A percentile compares a stretch with the other conserved stretches of the same genome.
These are phyloP conservation scores for Cicer cuneatum DNA, from an alignment of 306 rosid genomes.

Conservation along the genomic window DNA sequence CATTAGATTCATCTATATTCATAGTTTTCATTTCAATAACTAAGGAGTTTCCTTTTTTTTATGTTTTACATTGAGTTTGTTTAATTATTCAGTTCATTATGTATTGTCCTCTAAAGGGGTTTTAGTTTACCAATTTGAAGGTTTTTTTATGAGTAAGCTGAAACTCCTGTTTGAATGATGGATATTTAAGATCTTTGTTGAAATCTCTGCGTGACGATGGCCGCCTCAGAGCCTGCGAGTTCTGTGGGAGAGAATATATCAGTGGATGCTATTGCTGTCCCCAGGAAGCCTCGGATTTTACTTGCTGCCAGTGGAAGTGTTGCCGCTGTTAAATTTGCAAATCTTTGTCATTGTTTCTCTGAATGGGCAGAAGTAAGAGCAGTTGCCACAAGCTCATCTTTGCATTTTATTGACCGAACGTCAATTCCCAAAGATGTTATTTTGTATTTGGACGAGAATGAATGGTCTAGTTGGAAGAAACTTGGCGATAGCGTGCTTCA, in stretches of 20 bases:
- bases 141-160: slow-evolving; percentile 39
- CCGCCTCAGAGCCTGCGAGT: slow-evolving; percentile 56
- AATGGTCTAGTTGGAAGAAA: slow-evolving; percentile 89
- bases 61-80: slow-evolving; percentile 7
- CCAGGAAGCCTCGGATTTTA: slow-evolving; percentile 88
- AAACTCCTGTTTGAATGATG: slow-evolving; percentile 38
- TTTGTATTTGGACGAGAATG: slow-evolving; percentile 77
- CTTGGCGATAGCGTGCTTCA: slow-evolving; percentile 89
- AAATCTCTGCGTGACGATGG: slow-evolving; percentile 62
- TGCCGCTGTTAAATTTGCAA: slow-evolving; percentile 87
- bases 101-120: slow-evolving; percentile 27
- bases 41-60: slow-evolving; percentile 7
- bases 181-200: slow-evolving; percentile 45
- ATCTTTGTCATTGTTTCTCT: slow-evolving; percentile 80
- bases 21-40: slow-evolving; percentile 14
- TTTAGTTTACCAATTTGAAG: slow-evolving; percentile 42
- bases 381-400: slow-evolving; percentile 76
- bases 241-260: slow-evolving; percentile 57
- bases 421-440: slow-evolving; percentile 73
- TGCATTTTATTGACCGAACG: slow-evolving; percentile 87
- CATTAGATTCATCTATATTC: slow-evolving; percentile 24
- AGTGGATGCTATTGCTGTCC: slow-evolving; percentile 41
- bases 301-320: slow-evolving; percentile 98
- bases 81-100: slow-evolving; percentile 2
- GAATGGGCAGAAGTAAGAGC: slow-evolving; percentile 98